These are phyloP conservation scores for Lactarius hengduanensis DNA, from an alignment of 768 basidiomycete species.

Conservation along the genomic window DNA sequence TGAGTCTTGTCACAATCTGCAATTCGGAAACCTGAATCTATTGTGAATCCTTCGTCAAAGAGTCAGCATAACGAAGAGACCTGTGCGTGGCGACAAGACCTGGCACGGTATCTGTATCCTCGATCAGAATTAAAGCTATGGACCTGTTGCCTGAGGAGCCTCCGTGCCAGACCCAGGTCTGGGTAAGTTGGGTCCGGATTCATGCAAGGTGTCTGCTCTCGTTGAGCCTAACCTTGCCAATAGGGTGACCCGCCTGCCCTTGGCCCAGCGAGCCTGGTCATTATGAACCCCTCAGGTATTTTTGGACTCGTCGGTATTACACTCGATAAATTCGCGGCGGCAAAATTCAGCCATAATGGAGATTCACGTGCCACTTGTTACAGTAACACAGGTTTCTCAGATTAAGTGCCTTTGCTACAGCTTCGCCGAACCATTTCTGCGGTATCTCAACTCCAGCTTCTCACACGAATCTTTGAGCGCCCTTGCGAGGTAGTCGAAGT, in stretches of 20 bases:
- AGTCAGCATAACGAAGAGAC: neutral
- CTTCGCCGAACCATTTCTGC: constrained; percentile 2
- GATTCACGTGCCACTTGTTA: neutral
- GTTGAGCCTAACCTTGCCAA: neutral
- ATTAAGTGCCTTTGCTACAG: neutral
- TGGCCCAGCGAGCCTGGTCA: neutral
- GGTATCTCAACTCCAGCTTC: constrained; percentile 25
- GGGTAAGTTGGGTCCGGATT: too few relatives aligned
- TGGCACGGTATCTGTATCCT: too few relatives aligned
- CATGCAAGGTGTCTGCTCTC: neutral
- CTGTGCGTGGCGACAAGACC: too few relatives aligned
- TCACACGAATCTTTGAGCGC: constrained; percentile 31
- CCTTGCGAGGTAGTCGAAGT: constrained; percentile 33
- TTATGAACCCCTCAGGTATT: neutral
- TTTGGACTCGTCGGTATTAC: neutral
- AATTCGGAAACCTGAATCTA: too few relatives aligned
- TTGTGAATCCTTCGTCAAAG: too few relatives aligned
- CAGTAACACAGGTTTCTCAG: neutral
- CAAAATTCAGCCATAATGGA: neutral
- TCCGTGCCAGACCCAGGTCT: too few relatives aligned
- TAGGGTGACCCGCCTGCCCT: neutral
- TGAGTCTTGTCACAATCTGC: too few relatives aligned
- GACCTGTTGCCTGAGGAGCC: too few relatives aligned
- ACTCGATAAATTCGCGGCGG: neutral
- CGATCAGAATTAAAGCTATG: too few relatives aligned